A percentile compares a stretch with the other conserved stretches of the same genome.
Conservation (phyloP, 176 grass and related monocot genomes). For the Carex kokanica region DNA sequence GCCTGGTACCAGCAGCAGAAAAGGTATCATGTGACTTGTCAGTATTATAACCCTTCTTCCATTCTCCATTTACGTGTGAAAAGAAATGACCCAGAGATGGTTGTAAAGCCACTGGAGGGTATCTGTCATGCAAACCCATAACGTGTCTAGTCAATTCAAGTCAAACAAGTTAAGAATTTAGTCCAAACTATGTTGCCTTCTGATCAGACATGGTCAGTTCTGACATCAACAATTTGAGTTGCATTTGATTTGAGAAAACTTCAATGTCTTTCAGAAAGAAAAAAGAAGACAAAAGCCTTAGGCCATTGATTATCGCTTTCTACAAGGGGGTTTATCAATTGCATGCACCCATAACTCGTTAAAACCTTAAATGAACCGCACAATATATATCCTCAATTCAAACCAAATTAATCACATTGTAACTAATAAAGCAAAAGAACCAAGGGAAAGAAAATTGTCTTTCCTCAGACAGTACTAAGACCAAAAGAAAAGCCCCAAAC, state of each 20-base stretch:
- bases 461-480: background rate
- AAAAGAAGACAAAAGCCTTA: background rate
- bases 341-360: background rate
- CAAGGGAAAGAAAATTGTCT: background rate
- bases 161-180: background rate
- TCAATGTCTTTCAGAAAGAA: background rate
- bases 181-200: background rate
- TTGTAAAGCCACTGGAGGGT: conserved; percentile 85
- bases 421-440: background rate
- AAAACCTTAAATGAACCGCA: background rate
- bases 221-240: background rate
- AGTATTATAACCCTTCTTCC: conserved; percentile 76
- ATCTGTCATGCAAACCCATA: conserved; percentile 42
- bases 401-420: too few species aligned
- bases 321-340: background rate
- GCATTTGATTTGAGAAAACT: background rate
- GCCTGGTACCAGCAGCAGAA: conserved; percentile 36
- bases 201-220: background rate
- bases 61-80: conserved; percentile 84
- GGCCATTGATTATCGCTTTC: background rate
- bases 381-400: too few species aligned
- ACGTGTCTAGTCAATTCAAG: background rate
- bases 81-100: conserved; percentile 91
- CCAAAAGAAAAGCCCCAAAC: background rate
- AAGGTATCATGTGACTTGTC: conserved; percentile 29